A percentile compares a stretch with the other conserved stretches of the same genome.
phyloP scores from a whole-genome alignment of 2,329 filamentous ascomycete species.

The Cercospora beticola region DNA sequence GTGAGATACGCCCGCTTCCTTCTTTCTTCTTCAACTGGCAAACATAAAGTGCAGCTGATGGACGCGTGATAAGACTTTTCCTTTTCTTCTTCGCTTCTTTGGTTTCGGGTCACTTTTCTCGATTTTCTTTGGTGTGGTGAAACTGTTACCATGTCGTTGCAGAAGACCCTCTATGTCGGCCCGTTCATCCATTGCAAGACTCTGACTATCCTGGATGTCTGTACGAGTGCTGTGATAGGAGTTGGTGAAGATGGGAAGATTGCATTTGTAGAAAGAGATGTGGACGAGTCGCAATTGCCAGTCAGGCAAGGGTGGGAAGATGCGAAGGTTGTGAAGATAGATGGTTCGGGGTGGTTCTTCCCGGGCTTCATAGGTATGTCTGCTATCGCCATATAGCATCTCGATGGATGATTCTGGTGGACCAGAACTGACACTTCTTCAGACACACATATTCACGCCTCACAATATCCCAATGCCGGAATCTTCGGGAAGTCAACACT shows the following conservation, averaged over 20 bases:
- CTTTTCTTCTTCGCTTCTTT: not conserved
- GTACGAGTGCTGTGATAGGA: constrained; percentile 48
- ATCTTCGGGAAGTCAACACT: constrained; percentile 93
- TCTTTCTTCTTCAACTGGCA: not conserved
- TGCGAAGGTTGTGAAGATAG: constrained; percentile 40
- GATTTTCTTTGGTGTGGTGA: not conserved
- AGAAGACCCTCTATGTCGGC: constrained; percentile 55
- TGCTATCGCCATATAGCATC: not conserved
- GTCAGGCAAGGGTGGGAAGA: constrained; percentile 41
- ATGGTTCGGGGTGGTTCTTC: constrained; percentile 71
- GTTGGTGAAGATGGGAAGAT: constrained; percentile 56
- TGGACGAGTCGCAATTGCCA: constrained; percentile 25
- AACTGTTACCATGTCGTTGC: constrained; percentile 19
- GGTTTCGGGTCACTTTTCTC: not conserved
- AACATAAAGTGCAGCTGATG: not conserved
- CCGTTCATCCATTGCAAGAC: constrained; percentile 60
- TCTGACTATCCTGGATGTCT: constrained; percentile 51
- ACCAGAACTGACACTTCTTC: not conserved
- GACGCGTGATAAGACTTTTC: not conserved
- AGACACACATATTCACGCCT: constrained; percentile 95
- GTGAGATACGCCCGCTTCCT: not conserved
- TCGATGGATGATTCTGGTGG: not conserved
- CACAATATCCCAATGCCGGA: constrained; percentile 91
- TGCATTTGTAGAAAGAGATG: constrained; percentile 46
- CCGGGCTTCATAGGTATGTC: constrained; percentile 73